These are phyloP conservation scores for Jimgerdemannia flammicorona DNA, from an alignment of 192 early-diverging fungal genomes.

Conservation along the genomic window DNA sequence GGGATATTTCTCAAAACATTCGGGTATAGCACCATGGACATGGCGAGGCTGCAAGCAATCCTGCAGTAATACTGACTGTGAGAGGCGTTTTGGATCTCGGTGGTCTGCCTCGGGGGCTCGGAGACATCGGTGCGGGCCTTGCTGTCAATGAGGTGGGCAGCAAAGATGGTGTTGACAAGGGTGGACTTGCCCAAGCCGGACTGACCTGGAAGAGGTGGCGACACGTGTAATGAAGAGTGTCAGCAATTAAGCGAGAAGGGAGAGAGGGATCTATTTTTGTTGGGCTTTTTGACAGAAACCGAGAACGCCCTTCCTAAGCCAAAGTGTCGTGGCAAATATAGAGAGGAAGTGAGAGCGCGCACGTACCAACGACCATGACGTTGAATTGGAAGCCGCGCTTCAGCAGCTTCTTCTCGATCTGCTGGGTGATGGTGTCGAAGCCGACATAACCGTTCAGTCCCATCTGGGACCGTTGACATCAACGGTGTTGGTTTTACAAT, in stretches of 20 bases:
- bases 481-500: no score
- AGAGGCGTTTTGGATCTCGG: conserved; percentile 88
- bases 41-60: no score
- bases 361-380: conserved; percentile 93
- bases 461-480: no score
- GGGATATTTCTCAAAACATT: no score
- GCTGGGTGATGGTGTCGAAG: conserved; percentile 94
- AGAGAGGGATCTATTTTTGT: no score
- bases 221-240: no score
- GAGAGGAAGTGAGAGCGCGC: not conserved
- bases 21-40: no score
- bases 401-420: conserved; percentile 97
- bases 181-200: conserved; percentile 98
- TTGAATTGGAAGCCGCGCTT: conserved; percentile 99
- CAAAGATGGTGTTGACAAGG: conserved; percentile 97
- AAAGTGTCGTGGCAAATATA: no score
- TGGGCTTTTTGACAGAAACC: no score
- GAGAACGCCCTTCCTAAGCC: no score
- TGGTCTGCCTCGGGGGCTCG: conserved; percentile 87
- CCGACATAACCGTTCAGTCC: conserved; percentile 90
- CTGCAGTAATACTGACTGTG: conserved; percentile 70
- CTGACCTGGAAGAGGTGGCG: conserved; percentile 59
- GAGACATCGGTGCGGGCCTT: conserved; percentile 79
- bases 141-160: conserved; percentile 91
- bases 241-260: no score